Percentiles rank a stretch among this genome's conserved stretches.
Evolutionary conservation across 176 grass and related monocot species (phyloP).

Genomic region (Raddia distichophylla): DNA sequence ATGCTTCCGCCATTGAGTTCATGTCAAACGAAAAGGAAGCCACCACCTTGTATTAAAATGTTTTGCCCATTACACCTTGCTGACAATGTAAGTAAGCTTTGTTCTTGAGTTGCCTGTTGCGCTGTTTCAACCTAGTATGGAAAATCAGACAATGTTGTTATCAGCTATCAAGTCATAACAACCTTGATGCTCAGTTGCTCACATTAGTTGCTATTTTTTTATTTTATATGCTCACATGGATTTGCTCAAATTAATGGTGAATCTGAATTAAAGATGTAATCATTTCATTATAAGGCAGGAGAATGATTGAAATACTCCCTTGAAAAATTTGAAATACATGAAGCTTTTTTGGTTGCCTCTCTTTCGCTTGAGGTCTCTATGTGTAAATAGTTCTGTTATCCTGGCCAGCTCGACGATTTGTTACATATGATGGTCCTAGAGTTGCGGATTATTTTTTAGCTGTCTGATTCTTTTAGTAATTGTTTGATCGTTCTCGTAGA

Average conservation of each 20-base stretch:
- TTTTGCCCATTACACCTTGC: conserved; percentile 93
- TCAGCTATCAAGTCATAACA: not conserved
- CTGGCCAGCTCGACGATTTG: not conserved
- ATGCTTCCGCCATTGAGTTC: conserved; percentile 87
- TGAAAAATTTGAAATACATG: not conserved
- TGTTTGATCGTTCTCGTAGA: not conserved
- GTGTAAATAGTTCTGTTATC: conserved; percentile 1
- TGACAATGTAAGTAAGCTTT: conserved; percentile 64
- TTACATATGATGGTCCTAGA: not conserved
- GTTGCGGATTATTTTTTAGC: conserved; percentile 7
- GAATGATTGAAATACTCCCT: not conserved
- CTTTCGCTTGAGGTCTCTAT: not conserved
- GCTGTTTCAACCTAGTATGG: conserved; percentile 20
- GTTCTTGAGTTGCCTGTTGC: conserved; percentile 35
- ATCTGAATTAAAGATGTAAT: not conserved
- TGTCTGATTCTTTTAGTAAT: not conserved
- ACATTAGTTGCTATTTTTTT: not conserved
- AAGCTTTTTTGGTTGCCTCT: not conserved
- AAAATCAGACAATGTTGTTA: conserved; percentile 15
- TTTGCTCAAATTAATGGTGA: not conserved
- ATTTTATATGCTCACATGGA: conserved; percentile 4
- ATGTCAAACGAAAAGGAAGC: conserved; percentile 63
- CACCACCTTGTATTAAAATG: conserved; percentile 78
- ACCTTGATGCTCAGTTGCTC: not conserved
- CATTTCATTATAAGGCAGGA: not conserved